These are phyloP conservation scores for Phyllosticta capitalensis DNA, from an alignment of 2,329 filamentous ascomycete species.

Conservation along the genomic window DNA sequence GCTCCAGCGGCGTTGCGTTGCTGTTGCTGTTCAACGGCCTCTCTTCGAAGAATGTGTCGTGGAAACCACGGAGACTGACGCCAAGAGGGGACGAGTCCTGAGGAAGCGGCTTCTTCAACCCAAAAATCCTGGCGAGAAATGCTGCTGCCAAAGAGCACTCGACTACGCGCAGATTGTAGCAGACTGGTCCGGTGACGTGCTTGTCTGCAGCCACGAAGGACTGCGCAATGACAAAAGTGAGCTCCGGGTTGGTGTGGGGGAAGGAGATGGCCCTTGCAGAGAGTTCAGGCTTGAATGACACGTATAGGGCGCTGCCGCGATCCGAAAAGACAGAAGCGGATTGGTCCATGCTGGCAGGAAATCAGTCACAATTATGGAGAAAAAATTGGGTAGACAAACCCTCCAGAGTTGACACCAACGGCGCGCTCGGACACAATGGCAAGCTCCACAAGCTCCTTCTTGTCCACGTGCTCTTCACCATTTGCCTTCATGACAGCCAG, in stretches of 20 bases:
- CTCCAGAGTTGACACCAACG: conserved; percentile 93
- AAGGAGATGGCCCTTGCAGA: conserved; percentile 70
- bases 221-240: conserved; percentile 89
- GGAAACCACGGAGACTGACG: conserved; percentile 76
- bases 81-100: conserved; percentile 74
- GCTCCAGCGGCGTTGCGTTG: conserved; percentile 35
- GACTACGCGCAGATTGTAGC: conserved; percentile 94
- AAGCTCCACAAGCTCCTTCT: conserved; percentile 83
- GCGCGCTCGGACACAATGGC: conserved; percentile 90
- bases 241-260: conserved; percentile 68
- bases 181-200: conserved; percentile 81
- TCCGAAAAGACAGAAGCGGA: conserved; percentile 89
- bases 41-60: conserved; percentile 65
- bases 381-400: conserved; percentile 42
- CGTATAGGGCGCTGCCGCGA: conserved; percentile 76
- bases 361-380: conserved; percentile 15
- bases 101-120: conserved; percentile 52
- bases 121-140: conserved; percentile 51
- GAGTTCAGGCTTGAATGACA: conserved; percentile 76
- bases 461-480: conserved; percentile 67
- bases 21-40: conserved; percentile 39
- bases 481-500: conserved; percentile 83
- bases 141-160: conserved; percentile 84
- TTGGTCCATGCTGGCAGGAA: conserved; percentile 73
- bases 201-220: conserved; percentile 93